Conservation (phyloP, 2,329 filamentous ascomycete species). For the Echinosphaeria canescens region DNA sequence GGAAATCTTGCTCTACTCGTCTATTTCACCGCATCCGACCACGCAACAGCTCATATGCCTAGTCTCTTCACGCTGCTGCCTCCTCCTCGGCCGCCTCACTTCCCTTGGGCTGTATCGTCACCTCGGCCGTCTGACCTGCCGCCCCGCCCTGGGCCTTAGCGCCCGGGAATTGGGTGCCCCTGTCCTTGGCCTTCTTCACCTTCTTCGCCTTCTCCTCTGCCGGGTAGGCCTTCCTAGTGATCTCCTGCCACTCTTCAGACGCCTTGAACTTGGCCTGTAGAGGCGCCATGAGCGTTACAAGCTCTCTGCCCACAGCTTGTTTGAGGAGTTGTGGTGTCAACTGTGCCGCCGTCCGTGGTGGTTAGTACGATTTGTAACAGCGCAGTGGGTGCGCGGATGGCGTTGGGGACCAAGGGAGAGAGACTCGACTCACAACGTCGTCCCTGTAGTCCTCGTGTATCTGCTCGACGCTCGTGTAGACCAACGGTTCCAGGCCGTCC, state of each 20-base stretch:
- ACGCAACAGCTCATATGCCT: no score
- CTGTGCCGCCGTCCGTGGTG: conserved; percentile 17
- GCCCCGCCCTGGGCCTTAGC: conserved; percentile 1
- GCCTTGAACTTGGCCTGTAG: conserved; percentile 55
- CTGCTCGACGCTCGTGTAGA: conserved; percentile 56
- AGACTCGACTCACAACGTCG: conserved; percentile 49
- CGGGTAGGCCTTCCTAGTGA: conserved; percentile 66
- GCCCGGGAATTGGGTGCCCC: conserved; percentile 43
- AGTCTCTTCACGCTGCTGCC: no score
- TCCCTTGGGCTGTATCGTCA: no score
- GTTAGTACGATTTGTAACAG: conserved; percentile 2
- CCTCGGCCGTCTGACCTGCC: no score
- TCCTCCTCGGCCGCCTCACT: no score
- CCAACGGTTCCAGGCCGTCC: conserved; percentile 47
- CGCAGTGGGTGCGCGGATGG: not conserved
- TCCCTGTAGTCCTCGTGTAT: conserved; percentile 62
- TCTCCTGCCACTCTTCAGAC: conserved; percentile 59
- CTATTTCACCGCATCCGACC: no score
- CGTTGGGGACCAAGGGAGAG: not conserved
- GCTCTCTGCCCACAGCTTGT: no score
- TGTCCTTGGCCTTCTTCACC: conserved; percentile 60
- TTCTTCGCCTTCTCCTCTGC: conserved; percentile 45
- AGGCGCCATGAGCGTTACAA: conserved; percentile 54
- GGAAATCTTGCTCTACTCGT: no score
- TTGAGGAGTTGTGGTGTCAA: conserved; percentile 79